Evolutionary conservation across 306 rosid species (phyloP).

Genomic region (Neltuma alba): DNA sequence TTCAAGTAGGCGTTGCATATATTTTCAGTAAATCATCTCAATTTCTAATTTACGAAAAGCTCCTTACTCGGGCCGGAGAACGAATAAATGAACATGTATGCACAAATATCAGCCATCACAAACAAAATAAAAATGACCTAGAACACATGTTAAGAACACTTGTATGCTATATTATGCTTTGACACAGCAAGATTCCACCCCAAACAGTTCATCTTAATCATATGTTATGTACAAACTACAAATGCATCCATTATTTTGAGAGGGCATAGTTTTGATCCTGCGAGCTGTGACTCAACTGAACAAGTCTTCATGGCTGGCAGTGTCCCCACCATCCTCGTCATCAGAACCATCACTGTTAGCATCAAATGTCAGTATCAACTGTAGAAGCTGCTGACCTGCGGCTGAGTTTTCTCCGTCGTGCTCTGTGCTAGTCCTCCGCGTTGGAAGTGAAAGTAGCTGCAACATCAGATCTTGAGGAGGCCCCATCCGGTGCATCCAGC

Average conservation of each 20-base stretch:
- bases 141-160: constrained; percentile 17
- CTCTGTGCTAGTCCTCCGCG: constrained; percentile 53
- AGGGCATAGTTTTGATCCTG: constrained; percentile 3
- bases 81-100: constrained; percentile 15
- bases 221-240: constrained; percentile 61
- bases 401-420: constrained; percentile 46
- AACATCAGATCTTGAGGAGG: constrained; percentile 62
- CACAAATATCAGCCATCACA: constrained; percentile 20
- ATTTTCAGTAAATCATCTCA: background rate
- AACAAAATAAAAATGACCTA: background rate
- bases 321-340: constrained; percentile 46
- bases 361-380: constrained; percentile 57
- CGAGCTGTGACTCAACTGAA: constrained; percentile 47
- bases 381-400: constrained; percentile 52
- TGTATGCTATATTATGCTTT: constrained; percentile 22
- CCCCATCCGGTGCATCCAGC: constrained; percentile 76
- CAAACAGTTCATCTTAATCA: constrained; percentile 28
- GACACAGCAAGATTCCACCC: constrained; percentile 35
- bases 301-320: constrained; percentile 56
- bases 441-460: constrained; percentile 61
- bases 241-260: constrained; percentile 38
- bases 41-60: background rate
- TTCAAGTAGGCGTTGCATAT: constrained; percentile 8
- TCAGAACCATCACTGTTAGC: constrained; percentile 34
- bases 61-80: background rate